Conservation (phyloP, 768 basidiomycete genomes). For the Auricularia heimuer region DNA sequence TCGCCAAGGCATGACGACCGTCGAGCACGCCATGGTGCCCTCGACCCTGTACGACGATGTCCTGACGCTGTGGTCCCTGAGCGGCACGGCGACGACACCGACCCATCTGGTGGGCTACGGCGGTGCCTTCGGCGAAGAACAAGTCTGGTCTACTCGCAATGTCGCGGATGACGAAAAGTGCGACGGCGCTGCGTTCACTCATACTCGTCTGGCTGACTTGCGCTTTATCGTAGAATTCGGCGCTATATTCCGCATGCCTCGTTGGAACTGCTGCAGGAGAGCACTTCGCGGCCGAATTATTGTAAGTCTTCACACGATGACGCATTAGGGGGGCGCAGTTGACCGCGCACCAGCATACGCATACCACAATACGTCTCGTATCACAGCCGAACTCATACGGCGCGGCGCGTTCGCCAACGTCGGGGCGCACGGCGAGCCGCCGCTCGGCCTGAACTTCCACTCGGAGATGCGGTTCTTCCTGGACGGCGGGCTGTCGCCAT, state of each 20-base stretch:
- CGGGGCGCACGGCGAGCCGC: constrained; percentile 60
- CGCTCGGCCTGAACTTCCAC: constrained; percentile 65
- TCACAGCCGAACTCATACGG: constrained; percentile 61
- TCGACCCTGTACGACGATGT: constrained; percentile 60
- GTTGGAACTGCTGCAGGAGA: constrained; percentile 49
- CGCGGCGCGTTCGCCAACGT: constrained; percentile 55
- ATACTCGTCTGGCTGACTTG: neutral
- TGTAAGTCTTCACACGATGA: constrained; percentile 31
- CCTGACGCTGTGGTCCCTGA: constrained; percentile 48
- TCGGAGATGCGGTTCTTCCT: constrained; percentile 60
- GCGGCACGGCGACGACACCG: constrained; percentile 64
- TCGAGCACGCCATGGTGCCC: constrained; percentile 62
- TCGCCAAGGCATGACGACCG: constrained; percentile 57
- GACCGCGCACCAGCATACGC: constrained; percentile 34
- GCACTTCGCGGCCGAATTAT: constrained; percentile 45
- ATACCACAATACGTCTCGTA: constrained; percentile 58
- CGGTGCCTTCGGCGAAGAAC: constrained; percentile 58
- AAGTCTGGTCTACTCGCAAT: constrained; percentile 56
- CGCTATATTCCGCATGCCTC: constrained; percentile 56
- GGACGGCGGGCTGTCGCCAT: constrained; percentile 57
- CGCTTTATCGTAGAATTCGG: constrained; percentile 36
- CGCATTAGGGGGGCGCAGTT: neutral
- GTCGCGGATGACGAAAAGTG: constrained; percentile 63
- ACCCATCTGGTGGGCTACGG: constrained; percentile 74
- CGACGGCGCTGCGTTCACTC: constrained; percentile 7